These are phyloP conservation scores for Russula sp. DNA, from an alignment of 768 basidiomycete species.

Conservation along the genomic window DNA sequence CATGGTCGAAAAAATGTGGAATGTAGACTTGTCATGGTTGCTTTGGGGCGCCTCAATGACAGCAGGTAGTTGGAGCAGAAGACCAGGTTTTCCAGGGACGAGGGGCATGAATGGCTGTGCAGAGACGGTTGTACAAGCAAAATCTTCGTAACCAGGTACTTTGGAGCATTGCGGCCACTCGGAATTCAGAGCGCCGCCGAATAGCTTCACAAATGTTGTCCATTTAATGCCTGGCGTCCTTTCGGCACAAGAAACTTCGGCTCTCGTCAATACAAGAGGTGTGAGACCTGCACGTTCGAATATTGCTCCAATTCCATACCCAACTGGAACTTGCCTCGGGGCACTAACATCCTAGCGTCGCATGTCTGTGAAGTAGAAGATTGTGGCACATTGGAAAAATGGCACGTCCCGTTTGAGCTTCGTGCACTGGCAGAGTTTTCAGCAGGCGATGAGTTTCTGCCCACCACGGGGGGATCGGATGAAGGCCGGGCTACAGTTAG, in stretches of 20 bases:
- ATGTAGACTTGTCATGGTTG: background rate
- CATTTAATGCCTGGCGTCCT: background rate
- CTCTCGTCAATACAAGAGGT: background rate
- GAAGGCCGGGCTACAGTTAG: too few species aligned
- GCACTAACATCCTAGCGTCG: too few species aligned
- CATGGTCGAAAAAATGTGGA: background rate
- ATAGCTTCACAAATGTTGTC: fast-evolving
- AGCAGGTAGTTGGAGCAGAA: background rate
- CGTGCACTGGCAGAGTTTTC: too few species aligned
- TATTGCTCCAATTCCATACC: background rate
- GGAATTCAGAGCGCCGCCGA: background rate
- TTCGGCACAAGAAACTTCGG: background rate
- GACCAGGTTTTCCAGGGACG: background rate
- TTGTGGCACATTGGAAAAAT: too few species aligned
- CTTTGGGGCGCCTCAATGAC: background rate
- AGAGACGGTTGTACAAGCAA: background rate
- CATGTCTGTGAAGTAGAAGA: too few species aligned
- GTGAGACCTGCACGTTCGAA: background rate
- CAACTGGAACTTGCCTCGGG: too few species aligned
- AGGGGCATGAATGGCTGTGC: conserved; percentile 4
- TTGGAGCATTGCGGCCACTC: background rate
- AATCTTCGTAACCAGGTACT: background rate
- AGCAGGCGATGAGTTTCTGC: too few species aligned
- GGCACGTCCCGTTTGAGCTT: too few species aligned
- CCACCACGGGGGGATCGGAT: too few species aligned